Evolutionary conservation across 352 stramenopile species (phyloP).

Genomic region (Phytophthora pistaciae): DNA sequence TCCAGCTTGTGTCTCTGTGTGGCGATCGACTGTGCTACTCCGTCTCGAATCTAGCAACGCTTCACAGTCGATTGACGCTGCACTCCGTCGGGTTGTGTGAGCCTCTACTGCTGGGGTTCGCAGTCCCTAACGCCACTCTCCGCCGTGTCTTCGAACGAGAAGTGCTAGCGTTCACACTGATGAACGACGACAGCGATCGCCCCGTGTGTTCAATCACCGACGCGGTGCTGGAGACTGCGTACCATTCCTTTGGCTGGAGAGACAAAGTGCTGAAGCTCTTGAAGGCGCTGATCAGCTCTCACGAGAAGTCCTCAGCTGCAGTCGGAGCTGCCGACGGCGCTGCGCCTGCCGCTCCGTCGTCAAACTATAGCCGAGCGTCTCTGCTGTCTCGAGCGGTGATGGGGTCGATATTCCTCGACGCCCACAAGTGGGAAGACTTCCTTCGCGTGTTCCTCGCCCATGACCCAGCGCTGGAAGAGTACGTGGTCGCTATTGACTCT

Average conservation of each 20-base stretch:
- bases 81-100: slow-evolving; percentile 63
- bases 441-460: slow-evolving; percentile 55
- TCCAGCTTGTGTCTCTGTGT: slow-evolving; percentile 57
- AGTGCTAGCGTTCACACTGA: slow-evolving; percentile 58
- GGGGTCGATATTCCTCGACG: slow-evolving; percentile 60
- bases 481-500: slow-evolving; percentile 61
- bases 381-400: slow-evolving; percentile 50
- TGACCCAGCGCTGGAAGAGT: slow-evolving; percentile 76
- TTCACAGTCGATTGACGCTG: slow-evolving; percentile 49
- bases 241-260: slow-evolving; percentile 68
- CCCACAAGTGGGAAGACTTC: slow-evolving; percentile 66
- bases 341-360: slow-evolving; percentile 22
- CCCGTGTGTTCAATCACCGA: slow-evolving; percentile 60
- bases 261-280: slow-evolving; percentile 60
- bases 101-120: slow-evolving; percentile 60
- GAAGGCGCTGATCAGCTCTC: slow-evolving; percentile 39
- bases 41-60: slow-evolving; percentile 43
- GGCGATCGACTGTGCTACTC: slow-evolving; percentile 68
- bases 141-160: slow-evolving; percentile 73
- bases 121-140: slow-evolving; percentile 40
- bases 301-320: slow-evolving; percentile 19
- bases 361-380: slow-evolving; percentile 53
- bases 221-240: slow-evolving; percentile 47
- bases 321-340: slow-evolving; percentile 16
- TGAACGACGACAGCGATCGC: slow-evolving; percentile 46